Evolutionary conservation across 2,329 filamentous ascomycete species (phyloP), one percentile per base, ranked within the genome.

Genomic region (Neonectria punicea): DNA sequence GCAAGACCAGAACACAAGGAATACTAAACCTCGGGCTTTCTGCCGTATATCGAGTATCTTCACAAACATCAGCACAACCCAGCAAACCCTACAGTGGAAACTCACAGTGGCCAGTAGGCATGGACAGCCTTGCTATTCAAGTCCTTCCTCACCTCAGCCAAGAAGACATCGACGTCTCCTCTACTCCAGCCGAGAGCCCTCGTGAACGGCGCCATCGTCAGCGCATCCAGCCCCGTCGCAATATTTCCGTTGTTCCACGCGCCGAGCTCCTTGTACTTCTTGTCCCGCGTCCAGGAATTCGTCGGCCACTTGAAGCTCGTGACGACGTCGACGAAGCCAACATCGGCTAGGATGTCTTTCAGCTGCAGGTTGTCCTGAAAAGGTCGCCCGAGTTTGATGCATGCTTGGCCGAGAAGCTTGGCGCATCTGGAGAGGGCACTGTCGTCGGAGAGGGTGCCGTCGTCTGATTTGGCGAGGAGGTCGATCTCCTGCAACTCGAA

Each of bases 81-180:
- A 16, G 7, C 5, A 14, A 36, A 3, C 5, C 11, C 9, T 4
- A 18, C 3, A 11, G 2, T 2, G 1, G 9, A 20, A 2, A 39
- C 69, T 36, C 61, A 72, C 64, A 73, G 34, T 0, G 67, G 60
- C 67, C 67, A 73, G n/a, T 71, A 71, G 16, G 70, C 67, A 50
- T 72, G 70, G 2, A 72, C 68, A 0, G 34, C 14, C 20, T 53
- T 70, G 10, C 64, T 61, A 11, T 56, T 62, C 5, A 72, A 11
- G 1, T 72, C 70, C 39, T 61, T 67, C 16, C 59, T 65, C 3
- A 72, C 70, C 7, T 51, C 51, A 0, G 56, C 60, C 1, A 72
- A 18, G n/a, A 72, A 66, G 1, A 43, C 20, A 5, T 47, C 32
- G 2, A 68, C 64, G 20, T 69, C 61, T 1, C 69, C 61, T 14